Evolutionary conservation across 768 basidiomycete species (phyloP), one percentile per base, ranked within the genome.

Genomic region (Suillus clintonianus): DNA sequence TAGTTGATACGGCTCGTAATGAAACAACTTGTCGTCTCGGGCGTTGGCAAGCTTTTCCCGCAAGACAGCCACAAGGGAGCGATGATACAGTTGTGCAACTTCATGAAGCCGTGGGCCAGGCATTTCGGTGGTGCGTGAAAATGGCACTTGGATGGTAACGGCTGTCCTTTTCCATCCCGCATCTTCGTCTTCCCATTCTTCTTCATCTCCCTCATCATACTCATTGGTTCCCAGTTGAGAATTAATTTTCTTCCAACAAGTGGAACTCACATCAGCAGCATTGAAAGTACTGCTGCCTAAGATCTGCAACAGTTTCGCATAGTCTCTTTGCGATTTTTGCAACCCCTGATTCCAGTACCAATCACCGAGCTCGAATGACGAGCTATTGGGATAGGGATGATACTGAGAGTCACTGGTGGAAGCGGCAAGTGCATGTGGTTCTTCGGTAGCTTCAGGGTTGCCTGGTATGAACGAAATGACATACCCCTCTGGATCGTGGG

Each of bases 271-370:
- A n/a, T 59, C 61, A 1, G 48, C 56, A 22, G 53, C 55, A 11
- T 2, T n/a, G 34, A 70, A 70, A 37, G 60, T 60, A 30, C 43
- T 37, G 45, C 55, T 61, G 22, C 65, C 41, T 13, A 71, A 54
- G 48, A 71, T 71, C n/a, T 65, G 30, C 7, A 69, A 24, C 34
- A 69, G 58, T 9, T 64, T 34, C 42, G 34, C 61, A 51, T 67
- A 70, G 39, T 39, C 51, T 4, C 51, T 45, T 59, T 60, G 41
- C 4, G 70, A 70, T 61, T 69, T 71, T 36, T 67, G 65, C 4
- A 56, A 24, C 10, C 61, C 62, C 8, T 64, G 55, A 54, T 67
- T 70, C 69, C 69, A 70, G 48, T 62, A 69, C 70, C 70, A 71
- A 7, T 71, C 57, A 15, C 65, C 60, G 47, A 57, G 13, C 32